Conservation (phyloP, 306 rosid genomes). For the Trichosanthes truncata region DNA sequence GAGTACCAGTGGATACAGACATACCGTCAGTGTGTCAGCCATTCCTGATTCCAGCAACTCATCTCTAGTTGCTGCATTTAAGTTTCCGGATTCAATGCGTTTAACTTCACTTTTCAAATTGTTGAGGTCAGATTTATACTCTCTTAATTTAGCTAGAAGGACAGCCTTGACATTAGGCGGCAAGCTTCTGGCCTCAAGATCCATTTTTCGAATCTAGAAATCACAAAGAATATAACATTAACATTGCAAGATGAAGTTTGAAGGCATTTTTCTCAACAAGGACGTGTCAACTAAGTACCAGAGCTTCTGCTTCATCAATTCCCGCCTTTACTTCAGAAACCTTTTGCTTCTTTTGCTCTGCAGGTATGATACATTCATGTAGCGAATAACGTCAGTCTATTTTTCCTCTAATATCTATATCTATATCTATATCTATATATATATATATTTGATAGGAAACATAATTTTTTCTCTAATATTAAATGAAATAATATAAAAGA, state of each 20-base stretch:
- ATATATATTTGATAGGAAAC: no score
- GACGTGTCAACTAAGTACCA: constrained; percentile 38
- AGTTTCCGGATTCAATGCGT: constrained; percentile 59
- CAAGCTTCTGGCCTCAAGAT: constrained; percentile 93
- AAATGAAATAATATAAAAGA: not conserved
- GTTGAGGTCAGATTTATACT: constrained; percentile 86
- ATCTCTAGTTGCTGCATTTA: constrained; percentile 69
- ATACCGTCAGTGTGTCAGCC: constrained; percentile 85
- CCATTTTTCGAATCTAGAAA: constrained; percentile 82
- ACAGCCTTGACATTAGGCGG: constrained; percentile 72
- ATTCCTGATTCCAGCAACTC: constrained; percentile 93
- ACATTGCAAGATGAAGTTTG: constrained; percentile 4
- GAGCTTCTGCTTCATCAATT: constrained; percentile 83
- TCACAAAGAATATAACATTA: constrained; percentile 8
- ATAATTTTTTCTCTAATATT: not conserved
- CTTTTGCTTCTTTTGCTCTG: constrained; percentile 94
- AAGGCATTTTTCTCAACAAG: constrained; percentile 15
- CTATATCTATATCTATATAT: no score
- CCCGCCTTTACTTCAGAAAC: constrained; percentile 71
- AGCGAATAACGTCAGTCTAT: not conserved
- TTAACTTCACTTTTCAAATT: constrained; percentile 78
- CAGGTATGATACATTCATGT: constrained; percentile 13
- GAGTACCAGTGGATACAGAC: not conserved
- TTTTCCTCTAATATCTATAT: no score
- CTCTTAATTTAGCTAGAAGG: constrained; percentile 90